Percentiles rank a stretch among this genome's conserved stretches.
Evolutionary conservation across 306 rosid genomes (phyloP).

Genomic region (Lathyrus oleraceus): DNA sequence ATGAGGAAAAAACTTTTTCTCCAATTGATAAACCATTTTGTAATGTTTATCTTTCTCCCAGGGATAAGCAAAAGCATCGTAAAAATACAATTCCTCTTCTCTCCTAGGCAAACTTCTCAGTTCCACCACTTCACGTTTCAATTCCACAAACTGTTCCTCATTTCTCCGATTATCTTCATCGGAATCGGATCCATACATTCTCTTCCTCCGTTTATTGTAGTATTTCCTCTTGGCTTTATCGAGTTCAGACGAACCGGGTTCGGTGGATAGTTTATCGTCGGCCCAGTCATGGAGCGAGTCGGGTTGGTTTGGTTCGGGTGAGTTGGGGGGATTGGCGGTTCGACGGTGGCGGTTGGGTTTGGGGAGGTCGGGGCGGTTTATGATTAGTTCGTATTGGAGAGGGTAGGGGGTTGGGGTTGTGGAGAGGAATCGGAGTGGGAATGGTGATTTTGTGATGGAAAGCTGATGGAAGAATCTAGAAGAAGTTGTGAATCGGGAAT

Average conservation of each 20-base stretch:
- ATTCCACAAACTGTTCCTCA: constrained; percentile 64
- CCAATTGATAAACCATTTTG: constrained; percentile 88
- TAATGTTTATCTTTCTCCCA: constrained; percentile 97
- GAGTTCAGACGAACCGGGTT: constrained; percentile 46
- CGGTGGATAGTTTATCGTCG: constrained; percentile 55
- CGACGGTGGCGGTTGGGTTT: constrained; percentile 38
- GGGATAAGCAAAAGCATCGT: constrained; percentile 72
- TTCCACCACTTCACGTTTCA: constrained; percentile 83
- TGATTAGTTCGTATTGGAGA: constrained; percentile 81
- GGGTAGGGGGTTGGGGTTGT: constrained; percentile 67
- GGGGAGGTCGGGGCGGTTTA: constrained; percentile 56
- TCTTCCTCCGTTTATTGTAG: constrained; percentile 69
- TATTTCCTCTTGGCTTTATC: constrained; percentile 84
- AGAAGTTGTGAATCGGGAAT: background rate
- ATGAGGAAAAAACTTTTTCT: constrained; percentile 85
- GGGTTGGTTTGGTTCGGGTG: constrained; percentile 44
- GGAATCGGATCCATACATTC: constrained; percentile 85
- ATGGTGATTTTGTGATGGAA: background rate
- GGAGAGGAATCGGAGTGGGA: constrained; percentile 32
- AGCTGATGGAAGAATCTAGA: background rate
- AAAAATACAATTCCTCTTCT: constrained; percentile 81
- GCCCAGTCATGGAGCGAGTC: constrained; percentile 67
- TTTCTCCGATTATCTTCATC: constrained; percentile 52
- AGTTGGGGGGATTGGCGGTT: constrained; percentile 36
- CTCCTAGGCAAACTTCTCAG: constrained; percentile 66